Evolutionary conservation across 306 rosid genomes (phyloP).

Genomic region (Cucumis melo): DNA sequence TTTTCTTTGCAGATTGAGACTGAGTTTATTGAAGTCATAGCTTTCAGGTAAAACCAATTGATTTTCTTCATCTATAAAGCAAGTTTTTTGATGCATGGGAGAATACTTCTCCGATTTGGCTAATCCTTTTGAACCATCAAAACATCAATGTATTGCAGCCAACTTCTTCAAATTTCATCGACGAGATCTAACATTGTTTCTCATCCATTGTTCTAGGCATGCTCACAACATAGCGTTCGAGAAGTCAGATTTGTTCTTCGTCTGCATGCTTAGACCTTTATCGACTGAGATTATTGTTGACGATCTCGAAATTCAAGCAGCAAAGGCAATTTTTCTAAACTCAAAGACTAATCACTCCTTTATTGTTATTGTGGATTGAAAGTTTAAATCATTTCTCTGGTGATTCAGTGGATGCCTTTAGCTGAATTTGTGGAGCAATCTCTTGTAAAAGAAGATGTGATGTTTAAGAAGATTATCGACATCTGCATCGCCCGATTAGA

Average conservation of each 20-base stretch:
- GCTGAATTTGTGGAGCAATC: conserved; percentile 81
- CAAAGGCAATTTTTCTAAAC: conserved; percentile 41
- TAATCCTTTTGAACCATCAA: neutral
- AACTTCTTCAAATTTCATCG: too few relatives aligned
- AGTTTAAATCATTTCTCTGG: neutral
- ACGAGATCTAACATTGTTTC: neutral
- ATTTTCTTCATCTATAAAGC: neutral
- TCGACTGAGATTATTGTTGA: conserved; percentile 54
- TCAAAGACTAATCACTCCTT: neutral
- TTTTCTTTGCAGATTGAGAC: conserved; percentile 48
- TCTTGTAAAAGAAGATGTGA: conserved; percentile 53
- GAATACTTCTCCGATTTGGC: neutral
- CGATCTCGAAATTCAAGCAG: conserved; percentile 75
- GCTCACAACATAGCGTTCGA: conserved; percentile 78
- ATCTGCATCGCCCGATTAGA: conserved; percentile 66
- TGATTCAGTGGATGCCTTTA: conserved; percentile 82
- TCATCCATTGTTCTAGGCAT: conserved; percentile 38
- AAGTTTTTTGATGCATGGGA: neutral
- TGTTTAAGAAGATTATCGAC: conserved; percentile 71
- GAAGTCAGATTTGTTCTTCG: conserved; percentile 90
- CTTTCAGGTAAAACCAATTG: conserved; percentile 60
- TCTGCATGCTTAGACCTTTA: conserved; percentile 77
- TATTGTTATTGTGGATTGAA: neutral
- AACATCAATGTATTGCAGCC: too few relatives aligned
- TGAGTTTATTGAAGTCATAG: conserved; percentile 79